Evolutionary conservation across 495 filamentous ascomycete genomes (phyloP), one percentile per base, ranked within the genome.

Genomic region (Podospora australis): DNA sequence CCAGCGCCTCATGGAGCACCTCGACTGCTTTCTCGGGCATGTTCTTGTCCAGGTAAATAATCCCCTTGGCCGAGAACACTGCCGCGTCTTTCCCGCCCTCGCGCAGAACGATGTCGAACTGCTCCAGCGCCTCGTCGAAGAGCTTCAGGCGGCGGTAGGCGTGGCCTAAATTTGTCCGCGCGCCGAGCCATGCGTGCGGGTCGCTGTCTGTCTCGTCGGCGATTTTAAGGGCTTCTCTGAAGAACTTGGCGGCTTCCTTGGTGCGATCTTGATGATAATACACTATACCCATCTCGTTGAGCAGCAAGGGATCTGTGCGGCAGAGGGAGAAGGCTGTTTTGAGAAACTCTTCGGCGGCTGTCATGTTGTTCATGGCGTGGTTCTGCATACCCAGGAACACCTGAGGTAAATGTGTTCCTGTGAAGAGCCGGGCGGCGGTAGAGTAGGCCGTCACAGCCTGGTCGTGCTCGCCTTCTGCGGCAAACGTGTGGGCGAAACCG

Each of bases 341-440:
- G 16, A 97, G 79, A 64, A 95, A 96, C 64, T 99, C 91, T 50
- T 95, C 86, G n/a, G 92, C 94, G 0, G 96, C 74, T 2, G 82
- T 84, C 81, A 96, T 86, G 59, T 99, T 95, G 65, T 95, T 92
- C 58, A 97, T 74, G 39, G 90, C 87, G 35, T 96, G 80, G 65
- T 97, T 92, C 67, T 99, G 92, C 92, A 99, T 99, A 6, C 92
- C 92, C 6, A 99, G 70, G 66, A 96, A 99, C 5, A 99, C 82
- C 58, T 96, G 90, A 2, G 92, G 92, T 0, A 99, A 78, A 59
- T 99, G 92, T 2, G 91, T 97, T 30, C 92, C 92, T 67, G 95
- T 91, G 71, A 99, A 99, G 1, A 99, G 73, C 22, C 94, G 78
- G 10, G 91, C 92, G 1, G 92, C 92, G 11, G 92, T 99, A 29